Evolutionary conservation across 2,329 filamentous ascomycete genomes (phyloP), one percentile per base, ranked within the genome.

Genomic region (Blastomyces parvus): DNA sequence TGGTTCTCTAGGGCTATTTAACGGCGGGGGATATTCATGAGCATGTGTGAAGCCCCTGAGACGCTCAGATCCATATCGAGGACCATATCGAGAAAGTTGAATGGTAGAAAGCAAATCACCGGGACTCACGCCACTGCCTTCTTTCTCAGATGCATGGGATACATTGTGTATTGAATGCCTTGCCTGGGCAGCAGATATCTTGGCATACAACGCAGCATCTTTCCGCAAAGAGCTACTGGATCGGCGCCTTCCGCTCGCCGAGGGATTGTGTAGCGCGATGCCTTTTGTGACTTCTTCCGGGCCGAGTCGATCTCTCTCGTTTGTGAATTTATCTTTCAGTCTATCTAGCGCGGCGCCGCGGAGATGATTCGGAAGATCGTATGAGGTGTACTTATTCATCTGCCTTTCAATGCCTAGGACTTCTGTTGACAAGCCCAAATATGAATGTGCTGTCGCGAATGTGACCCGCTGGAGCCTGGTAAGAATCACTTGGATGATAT

Each of bases 401-500:
- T 90, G 87, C 73, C 90, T 90, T 73, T 99, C 94, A 0, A 92
- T 97, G 59, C 91, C 88, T 14, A 99, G 76, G 0, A 99, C 93
- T 71, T 99, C 94, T 48, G 87, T 90, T 0, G 91, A 96, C 52
- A 99, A 77, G 1, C 95, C 94, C 19, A 99, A 84, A 70, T 99
- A 99, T 62, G 90, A 90, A 79, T 97, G 94, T 0, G 91, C 94
- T 13, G 95, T 97, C 0, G 92, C 89, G 61, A 99, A 85, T 0
- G 94, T 99, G 2, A 99, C 95, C 68, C 95, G 83, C 73, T 99
- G 93, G 60, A 99, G 87, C 59, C 95, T 85, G 2, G 95, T 97
- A 40, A 99, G 78, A 65, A 99, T 99, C 56, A 99, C 93, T 72
- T 99, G 94, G 6, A 99, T 91, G 67, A 99, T 97, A 71, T 99